Percentiles rank a stretch among this genome's conserved stretches.
phyloP scores from a whole-genome alignment of 805 yeast genomes.

The Metschnikowia chrysomelidarum region DNA sequence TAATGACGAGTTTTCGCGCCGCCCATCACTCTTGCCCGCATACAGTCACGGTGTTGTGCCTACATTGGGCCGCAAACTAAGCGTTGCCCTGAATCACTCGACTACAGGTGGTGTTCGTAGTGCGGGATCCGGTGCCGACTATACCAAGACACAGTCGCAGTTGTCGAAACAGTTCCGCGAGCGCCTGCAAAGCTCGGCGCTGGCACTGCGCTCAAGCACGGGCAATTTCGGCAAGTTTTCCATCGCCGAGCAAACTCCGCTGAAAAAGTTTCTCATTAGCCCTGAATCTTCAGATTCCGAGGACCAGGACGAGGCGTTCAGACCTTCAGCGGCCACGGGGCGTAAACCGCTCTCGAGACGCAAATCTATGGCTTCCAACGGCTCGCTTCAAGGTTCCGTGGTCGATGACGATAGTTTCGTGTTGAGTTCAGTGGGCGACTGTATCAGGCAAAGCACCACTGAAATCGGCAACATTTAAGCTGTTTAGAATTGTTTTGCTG shows the following conservation, averaged over 20 bases:
- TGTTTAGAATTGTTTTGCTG: no score
- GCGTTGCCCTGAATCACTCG: constrained; percentile 18
- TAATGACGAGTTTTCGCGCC: constrained; percentile 62
- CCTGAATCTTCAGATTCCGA: constrained; percentile 28
- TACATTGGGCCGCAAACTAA: constrained; percentile 22
- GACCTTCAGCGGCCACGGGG: constrained; percentile 7
- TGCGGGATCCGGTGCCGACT: constrained; percentile 3
- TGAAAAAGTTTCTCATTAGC: constrained; percentile 23
- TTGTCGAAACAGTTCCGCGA: constrained; percentile 25
- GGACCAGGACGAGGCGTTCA: constrained; percentile 15
- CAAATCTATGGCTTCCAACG: constrained; percentile 17
- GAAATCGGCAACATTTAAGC: constrained; percentile 34
- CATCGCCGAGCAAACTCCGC: background rate
- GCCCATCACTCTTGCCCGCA: constrained; percentile 53
- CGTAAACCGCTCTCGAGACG: constrained; percentile 12
- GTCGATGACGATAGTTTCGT: constrained; percentile 38
- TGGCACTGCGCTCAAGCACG: background rate
- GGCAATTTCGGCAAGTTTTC: background rate
- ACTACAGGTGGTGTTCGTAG: constrained; percentile 8
- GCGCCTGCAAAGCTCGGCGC: constrained; percentile 7
- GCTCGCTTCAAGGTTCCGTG: constrained; percentile 8
- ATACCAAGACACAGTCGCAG: constrained; percentile 17
- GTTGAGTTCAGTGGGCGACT: constrained; percentile 38
- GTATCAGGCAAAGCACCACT: constrained; percentile 37
- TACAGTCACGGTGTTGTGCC: constrained; percentile 36